A percentile compares a stretch with the other conserved stretches of the same genome.
Conservation (phyloP, 148 eudicot species). For the Persicaria maculosa region DNA sequence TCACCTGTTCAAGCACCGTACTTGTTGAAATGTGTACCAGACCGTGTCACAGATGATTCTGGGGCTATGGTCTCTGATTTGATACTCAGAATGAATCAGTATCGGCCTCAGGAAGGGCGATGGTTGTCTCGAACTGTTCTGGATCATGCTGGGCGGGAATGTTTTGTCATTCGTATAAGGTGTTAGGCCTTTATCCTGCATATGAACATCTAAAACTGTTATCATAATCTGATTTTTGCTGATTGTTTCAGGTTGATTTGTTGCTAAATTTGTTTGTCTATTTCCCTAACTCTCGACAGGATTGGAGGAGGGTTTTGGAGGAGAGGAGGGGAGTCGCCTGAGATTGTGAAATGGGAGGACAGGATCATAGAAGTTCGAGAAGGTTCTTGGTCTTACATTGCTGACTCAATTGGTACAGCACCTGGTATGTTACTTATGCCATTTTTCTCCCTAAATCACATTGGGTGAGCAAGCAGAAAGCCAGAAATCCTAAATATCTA, state of each 20-base stretch:
- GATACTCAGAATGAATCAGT: slow-evolving; percentile 68
- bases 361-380: slow-evolving; percentile 72
- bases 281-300: slow-evolving; percentile 20
- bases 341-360: slow-evolving; percentile 73
- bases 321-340: slow-evolving; percentile 83
- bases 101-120: slow-evolving; percentile 87
- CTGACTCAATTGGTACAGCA: slow-evolving; percentile 72
- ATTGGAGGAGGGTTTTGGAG: slow-evolving; percentile 89
- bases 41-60: slow-evolving; percentile 82
- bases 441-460: neutral
- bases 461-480: neutral
- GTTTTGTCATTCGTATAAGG: slow-evolving; percentile 86
- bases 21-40: slow-evolving; percentile 85
- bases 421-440: slow-evolving; percentile 44
- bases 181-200: slow-evolving; percentile 15
- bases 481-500: neutral
- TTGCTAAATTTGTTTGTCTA: neutral
- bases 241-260: neutral
- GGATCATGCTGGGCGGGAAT: slow-evolving; percentile 80
- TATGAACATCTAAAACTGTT: neutral
- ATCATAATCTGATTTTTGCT: neutral
- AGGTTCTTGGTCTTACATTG: slow-evolving; percentile 92
- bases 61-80: slow-evolving; percentile 96
- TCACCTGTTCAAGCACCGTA: slow-evolving; percentile 90
- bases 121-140: slow-evolving; percentile 93